Percentiles rank a stretch among this genome's conserved stretches.
Evolutionary conservation across 1,284 basidiomycete species (phyloP).

Genomic region (Dichomitus squalens): DNA sequence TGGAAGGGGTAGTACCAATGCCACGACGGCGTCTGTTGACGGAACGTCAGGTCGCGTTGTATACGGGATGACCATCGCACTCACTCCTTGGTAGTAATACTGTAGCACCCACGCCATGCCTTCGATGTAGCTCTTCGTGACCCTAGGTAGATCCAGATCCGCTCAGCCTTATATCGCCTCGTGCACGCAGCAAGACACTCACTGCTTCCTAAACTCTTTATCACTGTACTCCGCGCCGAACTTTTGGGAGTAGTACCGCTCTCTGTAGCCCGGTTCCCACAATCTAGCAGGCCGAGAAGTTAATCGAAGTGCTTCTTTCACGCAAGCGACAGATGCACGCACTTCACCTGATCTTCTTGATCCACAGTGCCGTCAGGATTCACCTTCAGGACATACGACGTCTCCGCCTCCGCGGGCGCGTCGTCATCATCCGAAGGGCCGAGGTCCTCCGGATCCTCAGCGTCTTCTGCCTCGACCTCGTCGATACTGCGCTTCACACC

Average conservation of each 20-base stretch:
- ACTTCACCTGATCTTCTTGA: conserved; percentile 94
- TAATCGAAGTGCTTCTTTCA: conserved; percentile 4
- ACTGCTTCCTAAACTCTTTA: conserved; percentile 76
- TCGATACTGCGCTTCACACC: conserved; percentile 76
- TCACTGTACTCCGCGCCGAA: conserved; percentile 83
- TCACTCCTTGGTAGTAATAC: conserved; percentile 98
- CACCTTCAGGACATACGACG: conserved; percentile 64
- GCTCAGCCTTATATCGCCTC: neutral
- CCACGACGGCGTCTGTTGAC: conserved; percentile 88
- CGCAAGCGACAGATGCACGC: conserved; percentile 35
- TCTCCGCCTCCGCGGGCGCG: conserved; percentile 42
- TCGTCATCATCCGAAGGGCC: conserved; percentile 55
- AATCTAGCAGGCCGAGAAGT: conserved; percentile 50
- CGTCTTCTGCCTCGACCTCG: conserved; percentile 38
- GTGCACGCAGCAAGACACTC: conserved; percentile 31
- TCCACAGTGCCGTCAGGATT: conserved; percentile 88
- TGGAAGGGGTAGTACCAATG: conserved; percentile 99
- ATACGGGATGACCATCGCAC: conserved; percentile 30
- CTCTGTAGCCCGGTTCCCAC: conserved; percentile 94
- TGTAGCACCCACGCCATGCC: conserved; percentile 96
- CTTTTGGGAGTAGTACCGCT: conserved; percentile 95
- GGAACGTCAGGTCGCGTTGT: conserved; percentile 10
- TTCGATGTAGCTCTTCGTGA: conserved; percentile 88
- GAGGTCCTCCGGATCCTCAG: conserved; percentile 38
- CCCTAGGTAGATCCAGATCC: conserved; percentile 43